These are phyloP conservation scores for Vicia faba DNA, from an alignment of 306 rosid species.

Conservation along the genomic window DNA sequence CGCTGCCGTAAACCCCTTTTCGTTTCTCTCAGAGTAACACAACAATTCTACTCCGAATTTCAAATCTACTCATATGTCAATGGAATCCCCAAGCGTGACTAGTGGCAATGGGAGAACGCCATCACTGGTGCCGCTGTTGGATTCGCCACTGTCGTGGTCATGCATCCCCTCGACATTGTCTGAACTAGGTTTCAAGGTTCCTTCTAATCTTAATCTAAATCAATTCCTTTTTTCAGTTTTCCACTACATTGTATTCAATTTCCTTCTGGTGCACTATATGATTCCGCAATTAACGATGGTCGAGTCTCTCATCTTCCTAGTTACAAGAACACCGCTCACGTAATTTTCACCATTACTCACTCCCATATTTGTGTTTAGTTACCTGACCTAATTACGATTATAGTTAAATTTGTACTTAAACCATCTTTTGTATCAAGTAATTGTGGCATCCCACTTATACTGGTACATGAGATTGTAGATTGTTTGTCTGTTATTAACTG, in stretches of 20 bases:
- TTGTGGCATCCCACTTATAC: too few species aligned
- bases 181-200: constrained; percentile 93
- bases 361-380: constrained; percentile 61
- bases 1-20: too few species aligned
- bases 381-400: neutral
- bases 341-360: constrained; percentile 79
- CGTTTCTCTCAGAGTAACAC: too few species aligned
- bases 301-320: constrained; percentile 67
- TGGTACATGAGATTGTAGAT: too few species aligned
- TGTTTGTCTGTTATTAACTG: too few species aligned
- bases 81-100: constrained; percentile 35
- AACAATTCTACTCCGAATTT: constrained; percentile 15
- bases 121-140: constrained; percentile 84
- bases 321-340: constrained; percentile 82
- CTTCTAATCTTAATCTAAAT: neutral
- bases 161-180: constrained; percentile 96
- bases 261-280: constrained; percentile 3
- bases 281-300: constrained; percentile 75
- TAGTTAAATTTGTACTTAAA: neutral
- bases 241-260: neutral
- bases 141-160: constrained; percentile 71
- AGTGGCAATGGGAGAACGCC: constrained; percentile 89
- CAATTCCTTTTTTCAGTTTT: neutral
- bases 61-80: constrained; percentile 37
- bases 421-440: too few species aligned